Evolutionary conservation across 2,329 filamentous ascomycete species (phyloP).

Genomic region (Aspergillus pseudoglaucus): DNA sequence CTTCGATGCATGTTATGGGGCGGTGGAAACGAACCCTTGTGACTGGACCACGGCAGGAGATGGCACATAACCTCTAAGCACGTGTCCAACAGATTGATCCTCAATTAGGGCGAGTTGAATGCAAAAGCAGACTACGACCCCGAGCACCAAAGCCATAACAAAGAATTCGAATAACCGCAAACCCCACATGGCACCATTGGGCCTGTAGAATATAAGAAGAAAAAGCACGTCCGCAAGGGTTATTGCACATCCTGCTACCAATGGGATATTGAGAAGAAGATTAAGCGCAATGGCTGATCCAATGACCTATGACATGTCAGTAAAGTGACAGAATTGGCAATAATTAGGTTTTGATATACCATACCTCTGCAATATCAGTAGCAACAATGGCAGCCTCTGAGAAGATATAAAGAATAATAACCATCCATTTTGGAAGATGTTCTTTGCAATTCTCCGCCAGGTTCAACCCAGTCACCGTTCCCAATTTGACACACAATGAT

Average conservation of each 20-base stretch:
- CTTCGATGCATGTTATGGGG: not conserved
- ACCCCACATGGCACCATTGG: slow-evolving; percentile 46
- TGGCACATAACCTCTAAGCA: slow-evolving; percentile 51
- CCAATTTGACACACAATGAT: slow-evolving; percentile 53
- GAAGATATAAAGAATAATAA: slow-evolving; percentile 54
- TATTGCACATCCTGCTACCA: slow-evolving; percentile 53
- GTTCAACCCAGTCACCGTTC: slow-evolving; percentile 62
- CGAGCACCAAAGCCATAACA: slow-evolving; percentile 48
- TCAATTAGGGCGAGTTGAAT: slow-evolving; percentile 51
- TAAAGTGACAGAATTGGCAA: not conserved
- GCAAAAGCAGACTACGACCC: slow-evolving; percentile 52
- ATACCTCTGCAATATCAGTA: slow-evolving; percentile 62
- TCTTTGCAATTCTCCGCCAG: slow-evolving; percentile 60
- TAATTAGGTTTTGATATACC: slow-evolving; percentile 4
- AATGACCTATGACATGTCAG: slow-evolving; percentile 39
- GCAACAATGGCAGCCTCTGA: slow-evolving; percentile 64
- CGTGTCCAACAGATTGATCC: slow-evolving; percentile 43
- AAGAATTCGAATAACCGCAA: slow-evolving; percentile 50
- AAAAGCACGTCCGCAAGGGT: slow-evolving; percentile 52
- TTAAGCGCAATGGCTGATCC: slow-evolving; percentile 53
- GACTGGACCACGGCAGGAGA: slow-evolving; percentile 47
- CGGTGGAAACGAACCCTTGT: slow-evolving; percentile 38
- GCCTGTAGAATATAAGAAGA: slow-evolving; percentile 51
- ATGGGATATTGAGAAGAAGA: slow-evolving; percentile 47
- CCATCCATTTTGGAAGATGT: slow-evolving; percentile 61